Conservation (phyloP, 2,329 filamentous ascomycete species). For the Neoarthrinium moseri region DNA sequence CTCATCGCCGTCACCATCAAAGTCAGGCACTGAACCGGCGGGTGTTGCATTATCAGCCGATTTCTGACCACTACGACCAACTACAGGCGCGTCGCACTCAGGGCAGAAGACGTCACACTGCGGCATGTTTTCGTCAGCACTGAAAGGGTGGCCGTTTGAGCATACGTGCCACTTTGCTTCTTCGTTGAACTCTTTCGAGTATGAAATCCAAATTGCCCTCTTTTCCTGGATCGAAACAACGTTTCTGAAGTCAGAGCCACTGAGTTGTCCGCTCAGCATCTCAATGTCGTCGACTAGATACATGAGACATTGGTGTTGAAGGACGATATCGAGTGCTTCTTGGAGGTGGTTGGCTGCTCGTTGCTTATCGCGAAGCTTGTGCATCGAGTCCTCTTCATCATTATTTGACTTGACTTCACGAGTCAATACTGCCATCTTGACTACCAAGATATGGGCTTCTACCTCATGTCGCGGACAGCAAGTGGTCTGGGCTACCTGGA, state of each 20-base stretch:
- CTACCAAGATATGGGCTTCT: slow-evolving; percentile 48
- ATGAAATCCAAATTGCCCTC: slow-evolving; percentile 46
- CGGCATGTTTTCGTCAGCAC: slow-evolving; percentile 49
- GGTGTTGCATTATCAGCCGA: too few species aligned
- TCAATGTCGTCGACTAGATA: slow-evolving; percentile 6
- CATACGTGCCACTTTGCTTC: slow-evolving; percentile 64
- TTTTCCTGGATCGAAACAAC: slow-evolving; percentile 50
- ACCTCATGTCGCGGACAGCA: slow-evolving; percentile 38
- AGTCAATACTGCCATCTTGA: slow-evolving; percentile 43
- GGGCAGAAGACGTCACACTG: background rate
- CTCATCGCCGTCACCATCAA: too few species aligned
- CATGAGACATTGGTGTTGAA: background rate
- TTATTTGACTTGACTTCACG: slow-evolving; percentile 10
- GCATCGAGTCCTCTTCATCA: background rate
- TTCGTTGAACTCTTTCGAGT: slow-evolving; percentile 46
- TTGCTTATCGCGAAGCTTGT: too few species aligned
- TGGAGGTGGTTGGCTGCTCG: slow-evolving; percentile 12
- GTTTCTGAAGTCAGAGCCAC: background rate
- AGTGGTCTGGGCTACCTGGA: slow-evolving; percentile 30
- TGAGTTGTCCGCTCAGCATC: background rate
- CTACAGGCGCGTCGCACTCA: slow-evolving; percentile 2
- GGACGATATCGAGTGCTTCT: background rate
- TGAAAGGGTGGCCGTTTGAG: slow-evolving; percentile 57
- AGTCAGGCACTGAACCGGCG: too few species aligned
- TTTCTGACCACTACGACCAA: too few species aligned